These are phyloP conservation scores for Nasturtium officinale DNA, from an alignment of 345 rosid genomes.

Conservation along the genomic window DNA sequence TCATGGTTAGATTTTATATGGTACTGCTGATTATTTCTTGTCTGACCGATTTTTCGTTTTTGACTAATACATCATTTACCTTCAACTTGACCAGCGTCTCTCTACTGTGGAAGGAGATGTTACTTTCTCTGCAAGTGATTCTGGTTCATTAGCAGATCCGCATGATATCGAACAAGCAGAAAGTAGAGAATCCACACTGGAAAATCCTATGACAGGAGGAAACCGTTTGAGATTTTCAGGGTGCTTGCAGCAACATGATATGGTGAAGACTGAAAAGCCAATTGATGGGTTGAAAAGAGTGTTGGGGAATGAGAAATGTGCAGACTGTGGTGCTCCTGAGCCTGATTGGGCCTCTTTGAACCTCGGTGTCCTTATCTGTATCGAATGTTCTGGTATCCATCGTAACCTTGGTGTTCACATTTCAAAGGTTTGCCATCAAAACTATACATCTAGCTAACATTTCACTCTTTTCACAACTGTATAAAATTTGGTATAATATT, in stretches of 20 bases:
- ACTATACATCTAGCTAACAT: background rate
- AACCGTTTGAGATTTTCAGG: constrained; percentile 48
- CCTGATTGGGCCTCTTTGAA: constrained; percentile 91
- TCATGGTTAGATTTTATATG: constrained; percentile 29
- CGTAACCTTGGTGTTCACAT: constrained; percentile 86
- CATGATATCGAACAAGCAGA: constrained; percentile 51
- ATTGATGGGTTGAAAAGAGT: constrained; percentile 64
- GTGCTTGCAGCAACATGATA: constrained; percentile 52
- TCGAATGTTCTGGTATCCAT: constrained; percentile 80
- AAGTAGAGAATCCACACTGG: constrained; percentile 45
- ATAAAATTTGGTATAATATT: background rate
- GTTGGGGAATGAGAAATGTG: constrained; percentile 71
- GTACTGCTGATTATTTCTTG: constrained; percentile 25
- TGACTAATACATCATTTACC: constrained; percentile 19
- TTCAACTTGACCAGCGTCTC: constrained; percentile 51
- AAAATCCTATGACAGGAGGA: constrained; percentile 49
- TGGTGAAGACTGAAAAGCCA: constrained; percentile 56
- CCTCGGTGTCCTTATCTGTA: constrained; percentile 76
- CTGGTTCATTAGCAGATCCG: constrained; percentile 51
- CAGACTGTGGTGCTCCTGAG: constrained; percentile 77
- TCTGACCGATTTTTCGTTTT: background rate
- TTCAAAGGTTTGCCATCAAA: constrained; percentile 60
- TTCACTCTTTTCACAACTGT: constrained; percentile 5
- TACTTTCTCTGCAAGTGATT: constrained; percentile 51
- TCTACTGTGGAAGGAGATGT: constrained; percentile 52